A percentile compares a stretch with the other conserved stretches of the same genome.
Conservation (phyloP, 495 filamentous ascomycete species). For the Penicillium pancosmium region DNA sequence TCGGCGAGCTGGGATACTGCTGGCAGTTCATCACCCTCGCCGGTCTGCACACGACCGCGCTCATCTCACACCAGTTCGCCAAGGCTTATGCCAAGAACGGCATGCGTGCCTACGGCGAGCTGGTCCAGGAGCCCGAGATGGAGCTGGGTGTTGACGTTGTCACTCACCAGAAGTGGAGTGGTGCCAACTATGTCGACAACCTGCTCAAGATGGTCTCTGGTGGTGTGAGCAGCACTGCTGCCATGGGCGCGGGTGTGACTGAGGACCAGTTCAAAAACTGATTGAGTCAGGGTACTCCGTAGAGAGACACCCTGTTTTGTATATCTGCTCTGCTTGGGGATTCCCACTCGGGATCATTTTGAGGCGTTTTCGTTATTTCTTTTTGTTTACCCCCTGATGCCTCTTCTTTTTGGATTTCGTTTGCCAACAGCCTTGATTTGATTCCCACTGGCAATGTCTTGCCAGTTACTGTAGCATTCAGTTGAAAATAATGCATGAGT, state of each 20-base stretch:
- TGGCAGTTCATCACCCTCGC: slow-evolving; percentile 99
- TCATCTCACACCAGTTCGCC: slow-evolving; percentile 86
- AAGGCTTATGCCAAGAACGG: slow-evolving; percentile 78
- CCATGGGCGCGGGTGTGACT: slow-evolving; percentile 97
- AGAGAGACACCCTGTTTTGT: slow-evolving; percentile 5
- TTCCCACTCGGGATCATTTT: slow-evolving; percentile 16
- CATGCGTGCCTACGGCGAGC: slow-evolving; percentile 96
- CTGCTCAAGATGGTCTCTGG: slow-evolving; percentile 96
- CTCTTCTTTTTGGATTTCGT: not conserved
- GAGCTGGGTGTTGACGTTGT: slow-evolving; percentile 88
- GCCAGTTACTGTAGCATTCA: slow-evolving; percentile 3
- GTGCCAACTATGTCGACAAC: slow-evolving; percentile 91
- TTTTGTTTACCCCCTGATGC: slow-evolving; percentile 9
- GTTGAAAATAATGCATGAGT: slow-evolving; percentile 14
- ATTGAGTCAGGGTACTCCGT: slow-evolving; percentile 5
- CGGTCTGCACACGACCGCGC: slow-evolving; percentile 92
- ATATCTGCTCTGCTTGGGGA: slow-evolving; percentile 12
- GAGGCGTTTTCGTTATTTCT: slow-evolving; percentile 12
- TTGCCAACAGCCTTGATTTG: slow-evolving; percentile 19
- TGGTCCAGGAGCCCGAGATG: slow-evolving; percentile 98
- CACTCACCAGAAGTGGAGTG: slow-evolving; percentile 98
- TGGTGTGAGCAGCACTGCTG: slow-evolving; percentile 85
- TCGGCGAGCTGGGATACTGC: slow-evolving; percentile 88
- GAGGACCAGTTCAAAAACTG: slow-evolving; percentile 86
- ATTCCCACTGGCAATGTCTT: slow-evolving; percentile 21